A percentile compares a stretch with the other conserved stretches of the same genome.
Evolutionary conservation across 2,329 filamentous ascomycete species (phyloP).

Genomic region (Penicillium polonicum): DNA sequence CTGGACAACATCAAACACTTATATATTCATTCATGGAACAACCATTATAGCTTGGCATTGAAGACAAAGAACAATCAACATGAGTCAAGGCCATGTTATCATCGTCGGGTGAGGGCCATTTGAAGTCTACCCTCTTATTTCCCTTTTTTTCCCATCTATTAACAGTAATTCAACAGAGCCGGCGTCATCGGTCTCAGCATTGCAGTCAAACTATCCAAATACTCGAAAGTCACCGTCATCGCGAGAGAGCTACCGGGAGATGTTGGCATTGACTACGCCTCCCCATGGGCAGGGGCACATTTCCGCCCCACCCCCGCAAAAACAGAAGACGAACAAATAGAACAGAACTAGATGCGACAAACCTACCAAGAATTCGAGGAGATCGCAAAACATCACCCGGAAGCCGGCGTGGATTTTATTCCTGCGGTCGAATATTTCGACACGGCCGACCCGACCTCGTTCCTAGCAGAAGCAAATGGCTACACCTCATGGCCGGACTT

Average conservation of each 20-base stretch:
- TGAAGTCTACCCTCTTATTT: background rate
- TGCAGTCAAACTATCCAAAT: background rate
- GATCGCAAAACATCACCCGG: slow-evolving; percentile 4
- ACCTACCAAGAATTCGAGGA: slow-evolving; percentile 8
- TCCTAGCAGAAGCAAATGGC: slow-evolving; percentile 3
- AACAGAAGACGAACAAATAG: background rate
- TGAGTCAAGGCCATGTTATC: background rate
- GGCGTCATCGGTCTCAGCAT: background rate
- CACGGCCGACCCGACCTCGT: background rate
- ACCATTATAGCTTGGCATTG: background rate
- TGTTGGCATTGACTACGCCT: background rate
- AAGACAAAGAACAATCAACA: background rate
- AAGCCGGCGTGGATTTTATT: slow-evolving; percentile 6
- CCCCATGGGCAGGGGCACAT: slow-evolving; percentile 13
- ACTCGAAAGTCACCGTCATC: background rate
- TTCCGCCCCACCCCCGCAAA: slow-evolving; percentile 13
- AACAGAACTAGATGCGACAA: slow-evolving; percentile 11
- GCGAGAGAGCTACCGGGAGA: slow-evolving; percentile 10
- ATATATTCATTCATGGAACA: too few species aligned
- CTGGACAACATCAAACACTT: background rate
- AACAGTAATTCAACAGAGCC: background rate
- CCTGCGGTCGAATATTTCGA: slow-evolving; percentile 13
- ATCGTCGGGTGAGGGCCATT: background rate
- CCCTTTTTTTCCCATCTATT: background rate
- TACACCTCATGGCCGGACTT: slow-evolving; percentile 12